Conservation (phyloP, 2,329 filamentous ascomycete genomes). For the Diplodia seriata region DNA sequence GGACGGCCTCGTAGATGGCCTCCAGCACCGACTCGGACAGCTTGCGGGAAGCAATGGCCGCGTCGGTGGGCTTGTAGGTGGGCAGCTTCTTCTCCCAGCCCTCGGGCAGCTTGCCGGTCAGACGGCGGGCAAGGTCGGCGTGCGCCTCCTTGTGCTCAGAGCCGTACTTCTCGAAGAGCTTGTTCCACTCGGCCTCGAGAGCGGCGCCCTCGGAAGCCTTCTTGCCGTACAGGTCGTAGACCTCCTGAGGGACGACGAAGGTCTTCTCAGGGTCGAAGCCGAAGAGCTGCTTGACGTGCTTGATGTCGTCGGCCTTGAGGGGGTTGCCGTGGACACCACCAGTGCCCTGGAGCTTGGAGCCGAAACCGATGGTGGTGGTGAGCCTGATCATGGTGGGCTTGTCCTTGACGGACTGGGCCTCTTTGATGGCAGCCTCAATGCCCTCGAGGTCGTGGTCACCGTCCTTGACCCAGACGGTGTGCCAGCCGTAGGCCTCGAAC, state of each 20-base stretch:
- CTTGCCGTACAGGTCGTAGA: constrained; percentile 90
- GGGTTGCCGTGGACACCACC: constrained; percentile 95
- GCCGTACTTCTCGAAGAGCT: constrained; percentile 86
- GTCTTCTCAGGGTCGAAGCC: constrained; percentile 94
- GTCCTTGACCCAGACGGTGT: constrained; percentile 81
- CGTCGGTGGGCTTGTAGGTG: constrained; percentile 84
- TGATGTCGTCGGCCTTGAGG: constrained; percentile 91
- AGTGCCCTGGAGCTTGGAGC: constrained; percentile 90
- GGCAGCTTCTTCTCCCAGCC: constrained; percentile 96
- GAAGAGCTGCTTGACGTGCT: constrained; percentile 92
- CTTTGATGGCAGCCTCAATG: constrained; percentile 87
- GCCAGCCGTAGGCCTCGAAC: constrained; percentile 98
- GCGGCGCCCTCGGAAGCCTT: constrained; percentile 85
- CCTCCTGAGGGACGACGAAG: constrained; percentile 92
- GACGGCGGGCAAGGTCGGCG: constrained; percentile 81
- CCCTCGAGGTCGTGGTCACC: constrained; percentile 86
- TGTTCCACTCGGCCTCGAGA: constrained; percentile 92
- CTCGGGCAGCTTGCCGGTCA: constrained; percentile 83
- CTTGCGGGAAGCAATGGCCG: constrained; percentile 91
- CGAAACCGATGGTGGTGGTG: constrained; percentile 95
- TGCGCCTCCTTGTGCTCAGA: constrained; percentile 78
- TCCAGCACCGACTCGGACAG: constrained; percentile 92
- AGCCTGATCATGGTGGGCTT: constrained; percentile 98
- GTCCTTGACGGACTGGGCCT: constrained; percentile 86
- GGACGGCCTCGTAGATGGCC: constrained; percentile 82